These are phyloP conservation scores for Aphanomyces invadans DNA, from an alignment of 352 stramenopile species.

Conservation along the genomic window DNA sequence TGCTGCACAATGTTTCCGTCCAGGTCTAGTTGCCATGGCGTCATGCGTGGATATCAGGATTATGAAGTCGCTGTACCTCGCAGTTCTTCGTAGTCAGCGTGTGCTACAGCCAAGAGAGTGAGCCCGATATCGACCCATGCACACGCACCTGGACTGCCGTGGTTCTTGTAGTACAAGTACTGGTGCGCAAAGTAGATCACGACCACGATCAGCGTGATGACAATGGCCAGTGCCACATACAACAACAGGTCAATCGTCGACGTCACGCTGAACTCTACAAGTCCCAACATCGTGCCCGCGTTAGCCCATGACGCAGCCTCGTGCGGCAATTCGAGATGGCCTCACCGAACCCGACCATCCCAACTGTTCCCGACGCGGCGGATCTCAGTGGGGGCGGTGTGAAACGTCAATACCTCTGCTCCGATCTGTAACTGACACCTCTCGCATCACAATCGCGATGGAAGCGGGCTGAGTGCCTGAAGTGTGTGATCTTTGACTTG, in stretches of 20 bases:
- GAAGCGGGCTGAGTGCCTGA: too few relatives aligned
- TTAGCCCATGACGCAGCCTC: not conserved
- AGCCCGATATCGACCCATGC: not conserved
- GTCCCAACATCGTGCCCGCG: not conserved
- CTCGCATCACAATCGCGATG: too few relatives aligned
- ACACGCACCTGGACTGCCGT: not conserved
- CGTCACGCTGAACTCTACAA: not conserved
- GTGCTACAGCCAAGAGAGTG: not conserved
- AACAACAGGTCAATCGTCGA: not conserved
- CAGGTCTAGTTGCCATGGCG: too few relatives aligned
- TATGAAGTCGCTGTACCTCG: not conserved
- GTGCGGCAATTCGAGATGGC: not conserved
- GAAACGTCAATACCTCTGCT: not conserved
- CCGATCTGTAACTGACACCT: not conserved
- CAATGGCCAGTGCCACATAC: not conserved
- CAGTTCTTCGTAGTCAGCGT: conserved; percentile 5
- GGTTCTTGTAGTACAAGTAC: conserved; percentile 4
- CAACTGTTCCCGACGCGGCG: not conserved
- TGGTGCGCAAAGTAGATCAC: conserved; percentile 9
- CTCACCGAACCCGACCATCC: not conserved
- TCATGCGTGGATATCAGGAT: not conserved
- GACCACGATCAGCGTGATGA: not conserved
- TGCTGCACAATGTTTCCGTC: conserved; percentile 2
- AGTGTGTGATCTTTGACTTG: too few relatives aligned
- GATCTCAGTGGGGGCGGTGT: not conserved